Conservation (phyloP, 1,139 yeast species). For the Hemisphaericaspora xylofermentans region DNA sequence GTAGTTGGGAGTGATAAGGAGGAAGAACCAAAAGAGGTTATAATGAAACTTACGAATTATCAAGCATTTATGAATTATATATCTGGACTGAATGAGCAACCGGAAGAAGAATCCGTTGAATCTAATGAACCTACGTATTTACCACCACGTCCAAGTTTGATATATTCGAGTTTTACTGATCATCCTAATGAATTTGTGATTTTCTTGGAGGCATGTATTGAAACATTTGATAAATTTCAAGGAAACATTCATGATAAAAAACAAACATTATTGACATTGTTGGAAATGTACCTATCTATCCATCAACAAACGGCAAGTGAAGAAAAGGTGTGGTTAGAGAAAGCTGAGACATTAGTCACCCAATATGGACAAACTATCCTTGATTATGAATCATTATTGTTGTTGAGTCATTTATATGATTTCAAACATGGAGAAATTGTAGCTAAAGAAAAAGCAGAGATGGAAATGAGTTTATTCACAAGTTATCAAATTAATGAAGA, state of each 20-base stretch:
- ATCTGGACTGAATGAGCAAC: slow-evolving; percentile 26
- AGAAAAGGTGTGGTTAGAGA: slow-evolving; percentile 54
- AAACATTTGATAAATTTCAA: slow-evolving; percentile 72
- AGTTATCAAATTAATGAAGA: slow-evolving; percentile 60
- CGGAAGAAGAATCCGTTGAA: slow-evolving; percentile 10
- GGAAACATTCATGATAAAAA: slow-evolving; percentile 68
- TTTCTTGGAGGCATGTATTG: slow-evolving; percentile 90
- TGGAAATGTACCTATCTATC: slow-evolving; percentile 74
- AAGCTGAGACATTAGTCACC: slow-evolving; percentile 56
- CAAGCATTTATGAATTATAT: slow-evolving; percentile 68
- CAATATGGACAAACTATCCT: slow-evolving; percentile 42
- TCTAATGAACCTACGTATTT: slow-evolving; percentile 64
- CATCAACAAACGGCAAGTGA: slow-evolving; percentile 44
- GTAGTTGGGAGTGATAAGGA: slow-evolving; percentile 10
- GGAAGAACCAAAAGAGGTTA: slow-evolving; percentile 12
- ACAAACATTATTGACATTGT: slow-evolving; percentile 73
- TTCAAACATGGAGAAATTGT: slow-evolving; percentile 49
- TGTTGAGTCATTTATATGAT: slow-evolving; percentile 65
- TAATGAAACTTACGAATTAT: slow-evolving; percentile 57
- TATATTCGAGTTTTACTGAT: slow-evolving; percentile 81
- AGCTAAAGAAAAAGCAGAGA: slow-evolving; percentile 42
- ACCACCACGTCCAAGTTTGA: slow-evolving; percentile 88
- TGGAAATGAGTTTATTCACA: slow-evolving; percentile 65
- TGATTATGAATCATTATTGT: slow-evolving; percentile 59
- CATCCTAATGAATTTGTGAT: slow-evolving; percentile 88